A percentile compares a stretch with the other conserved stretches of the same genome.
Conservation (phyloP, 2,329 filamentous ascomycete genomes). For the Hymenoscyphus linearis region DNA sequence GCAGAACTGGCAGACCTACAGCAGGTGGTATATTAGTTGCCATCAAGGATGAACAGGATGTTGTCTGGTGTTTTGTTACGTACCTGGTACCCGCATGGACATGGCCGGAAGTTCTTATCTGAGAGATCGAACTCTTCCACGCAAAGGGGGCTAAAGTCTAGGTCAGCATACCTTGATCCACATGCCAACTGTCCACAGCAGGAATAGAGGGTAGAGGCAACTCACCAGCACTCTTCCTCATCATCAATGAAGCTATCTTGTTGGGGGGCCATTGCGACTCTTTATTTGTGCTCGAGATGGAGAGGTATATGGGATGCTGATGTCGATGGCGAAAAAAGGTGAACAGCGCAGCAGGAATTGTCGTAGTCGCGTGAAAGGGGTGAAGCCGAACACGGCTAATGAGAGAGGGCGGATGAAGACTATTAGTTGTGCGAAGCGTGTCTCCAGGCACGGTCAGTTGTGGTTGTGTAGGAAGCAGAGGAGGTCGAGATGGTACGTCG, state of each 20-base stretch:
- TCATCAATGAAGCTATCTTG: conserved; percentile 67
- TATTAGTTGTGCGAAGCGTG: not conserved
- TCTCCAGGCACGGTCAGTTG: not conserved
- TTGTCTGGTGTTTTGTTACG: conserved; percentile 21
- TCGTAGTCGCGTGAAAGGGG: conserved; percentile 22
- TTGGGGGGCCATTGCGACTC: conserved; percentile 50
- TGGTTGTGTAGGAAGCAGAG: not conserved
- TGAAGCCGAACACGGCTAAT: not conserved
- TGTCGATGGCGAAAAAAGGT: conserved; percentile 2
- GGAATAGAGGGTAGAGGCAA: conserved; percentile 2
- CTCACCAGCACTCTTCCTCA: conserved; percentile 65
- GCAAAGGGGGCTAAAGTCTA: conserved; percentile 73
- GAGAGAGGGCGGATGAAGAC: not conserved
- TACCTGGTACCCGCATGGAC: conserved; percentile 97
- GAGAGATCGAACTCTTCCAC: conserved; percentile 98
- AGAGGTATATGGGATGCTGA: conserved; percentile 6
- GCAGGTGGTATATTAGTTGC: conserved; percentile 10
- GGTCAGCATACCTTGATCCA: conserved; percentile 23
- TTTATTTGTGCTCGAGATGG: conserved; percentile 10
- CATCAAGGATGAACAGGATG: not conserved
- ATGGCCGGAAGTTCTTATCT: conserved; percentile 94
- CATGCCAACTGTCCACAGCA: not conserved
- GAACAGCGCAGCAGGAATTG: conserved; percentile 10
- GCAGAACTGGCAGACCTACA: conserved; percentile 96
- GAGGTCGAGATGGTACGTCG: not conserved